phyloP scores from a whole-genome alignment of 768 basidiomycete genomes.

The Auriscalpium orientale region DNA sequence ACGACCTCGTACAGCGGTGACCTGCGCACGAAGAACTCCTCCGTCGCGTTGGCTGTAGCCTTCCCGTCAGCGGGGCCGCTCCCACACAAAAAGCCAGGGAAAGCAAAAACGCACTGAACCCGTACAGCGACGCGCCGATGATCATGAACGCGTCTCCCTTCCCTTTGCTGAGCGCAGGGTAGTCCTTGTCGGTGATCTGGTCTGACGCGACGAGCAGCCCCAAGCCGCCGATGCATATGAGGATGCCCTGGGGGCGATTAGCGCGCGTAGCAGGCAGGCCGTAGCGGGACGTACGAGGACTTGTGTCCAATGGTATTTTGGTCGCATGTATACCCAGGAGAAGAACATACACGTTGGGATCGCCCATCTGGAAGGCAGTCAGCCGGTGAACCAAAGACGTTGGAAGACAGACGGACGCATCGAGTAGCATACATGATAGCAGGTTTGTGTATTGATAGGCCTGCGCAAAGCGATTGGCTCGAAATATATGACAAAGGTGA shows the following conservation, averaged over 20 bases:
- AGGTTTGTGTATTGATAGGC: slow-evolving; percentile 84
- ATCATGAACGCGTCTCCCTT: slow-evolving; percentile 88
- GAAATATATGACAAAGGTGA: background rate
- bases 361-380: slow-evolving; percentile 53
- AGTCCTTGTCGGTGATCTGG: slow-evolving; percentile 70
- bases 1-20: slow-evolving; percentile 83
- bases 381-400: background rate
- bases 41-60: slow-evolving; percentile 69
- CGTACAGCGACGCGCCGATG: slow-evolving; percentile 77
- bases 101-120: slow-evolving; percentile 54
- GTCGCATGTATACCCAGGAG: slow-evolving; percentile 77
- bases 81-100: background rate
- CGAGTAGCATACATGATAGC: slow-evolving; percentile 86
- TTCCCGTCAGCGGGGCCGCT: background rate
- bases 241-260: slow-evolving; percentile 43
- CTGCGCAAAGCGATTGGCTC: slow-evolving; percentile 22
- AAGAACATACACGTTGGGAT: slow-evolving; percentile 83
- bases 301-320: slow-evolving; percentile 79
- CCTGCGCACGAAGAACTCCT: slow-evolving; percentile 78
- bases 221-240: slow-evolving; percentile 68
- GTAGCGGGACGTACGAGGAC: slow-evolving; percentile 43
- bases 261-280: background rate
- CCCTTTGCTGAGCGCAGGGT: slow-evolving; percentile 51
- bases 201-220: slow-evolving; percentile 78
- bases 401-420: slow-evolving; percentile 46